Conservation (phyloP, 2,329 filamentous ascomycete species). For the Leptographium flavum region DNA sequence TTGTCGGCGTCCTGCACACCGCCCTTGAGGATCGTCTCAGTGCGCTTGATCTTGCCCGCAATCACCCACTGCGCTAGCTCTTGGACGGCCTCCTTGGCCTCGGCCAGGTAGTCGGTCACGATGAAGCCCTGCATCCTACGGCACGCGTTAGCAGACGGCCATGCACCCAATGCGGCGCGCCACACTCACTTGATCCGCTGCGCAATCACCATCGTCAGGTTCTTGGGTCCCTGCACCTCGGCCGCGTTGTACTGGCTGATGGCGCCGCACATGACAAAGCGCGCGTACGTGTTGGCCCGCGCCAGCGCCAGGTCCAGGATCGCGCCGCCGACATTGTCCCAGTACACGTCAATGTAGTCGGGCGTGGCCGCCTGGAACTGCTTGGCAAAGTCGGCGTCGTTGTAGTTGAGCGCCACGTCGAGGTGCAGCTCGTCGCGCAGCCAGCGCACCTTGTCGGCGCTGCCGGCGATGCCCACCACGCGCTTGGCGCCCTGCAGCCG, state of each 20-base stretch:
- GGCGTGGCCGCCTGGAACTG: conserved; percentile 45
- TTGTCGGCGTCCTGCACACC: conserved; percentile 50
- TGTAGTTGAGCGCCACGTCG: conserved; percentile 56
- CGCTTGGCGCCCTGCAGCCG: conserved; percentile 41
- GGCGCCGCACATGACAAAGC: conserved; percentile 58
- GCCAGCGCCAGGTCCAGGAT: conserved; percentile 52
- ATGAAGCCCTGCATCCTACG: conserved; percentile 53
- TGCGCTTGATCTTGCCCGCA: conserved; percentile 57
- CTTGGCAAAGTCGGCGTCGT: conserved; percentile 43
- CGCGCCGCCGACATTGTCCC: conserved; percentile 58
- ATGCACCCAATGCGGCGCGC: background rate
- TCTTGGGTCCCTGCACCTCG: conserved; percentile 38
- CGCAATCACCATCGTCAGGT: conserved; percentile 15
- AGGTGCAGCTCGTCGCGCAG: conserved; percentile 50
- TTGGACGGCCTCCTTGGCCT: conserved; percentile 42
- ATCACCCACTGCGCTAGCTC: conserved; percentile 53
- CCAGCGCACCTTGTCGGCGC: conserved; percentile 45
- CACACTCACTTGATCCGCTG: conserved; percentile 37
- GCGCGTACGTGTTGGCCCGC: conserved; percentile 45
- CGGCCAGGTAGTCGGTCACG: conserved; percentile 48
- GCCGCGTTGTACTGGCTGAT: conserved; percentile 56
- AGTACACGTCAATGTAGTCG: conserved; percentile 51
- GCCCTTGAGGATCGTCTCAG: conserved; percentile 58
- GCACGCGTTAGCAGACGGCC: background rate
- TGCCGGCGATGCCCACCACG: conserved; percentile 41